Evolutionary conservation across 228 moss, liverwort and hornwort species (phyloP), one percentile per base, ranked within the genome.

Genomic region (Sphagnum magellanicum): DNA sequence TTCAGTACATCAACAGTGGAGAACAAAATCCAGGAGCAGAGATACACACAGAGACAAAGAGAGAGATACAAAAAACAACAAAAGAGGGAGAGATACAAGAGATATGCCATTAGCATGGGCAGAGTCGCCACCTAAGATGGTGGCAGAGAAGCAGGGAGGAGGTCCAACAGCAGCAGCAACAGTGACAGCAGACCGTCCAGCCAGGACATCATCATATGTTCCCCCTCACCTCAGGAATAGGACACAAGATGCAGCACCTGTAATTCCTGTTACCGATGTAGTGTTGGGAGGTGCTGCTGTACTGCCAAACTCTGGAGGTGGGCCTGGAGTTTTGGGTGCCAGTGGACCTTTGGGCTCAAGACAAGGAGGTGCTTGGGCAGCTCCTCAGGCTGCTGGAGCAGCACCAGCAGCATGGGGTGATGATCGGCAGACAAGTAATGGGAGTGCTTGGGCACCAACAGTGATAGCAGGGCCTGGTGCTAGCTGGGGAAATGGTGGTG

Each of bases 171-270:
- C 55, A 55, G 55, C 55, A 55, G 55, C 55, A 12, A 8, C 9
- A 12, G 9, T 12, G 55, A 55, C 55, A 55, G 55, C 55, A 55
- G 55, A 8, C 9, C 55, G 55, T 8, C 55, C 55, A 12, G 12
- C 55, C 12, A 8, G 55, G 8, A 8, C 9, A 12, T 84, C 88
- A 50, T 97, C 97, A 32, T 97, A 97, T 63, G 93, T 97, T 72
- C 97, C 97, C 66, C 97, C 97, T 50, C 97, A 97, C 80, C 73
- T 97, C 81, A 83, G 97, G 74, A 97, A 91, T 70, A 84, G 97
- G 62, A 82, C 97, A 0, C 32, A 32, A 0, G 91, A 84, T 66
- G 85, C 81, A 64, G 72, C 78, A 59, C 69, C 81, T 48, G 50
- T 65, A 50, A 17, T 51, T 6, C 71, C 76, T n/a, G 74, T 64